A percentile compares a stretch with the other conserved stretches of the same genome.
These are phyloP conservation scores for Cercospora sp. DNA, from an alignment of 2,329 filamentous ascomycete species.

Conservation along the genomic window DNA sequence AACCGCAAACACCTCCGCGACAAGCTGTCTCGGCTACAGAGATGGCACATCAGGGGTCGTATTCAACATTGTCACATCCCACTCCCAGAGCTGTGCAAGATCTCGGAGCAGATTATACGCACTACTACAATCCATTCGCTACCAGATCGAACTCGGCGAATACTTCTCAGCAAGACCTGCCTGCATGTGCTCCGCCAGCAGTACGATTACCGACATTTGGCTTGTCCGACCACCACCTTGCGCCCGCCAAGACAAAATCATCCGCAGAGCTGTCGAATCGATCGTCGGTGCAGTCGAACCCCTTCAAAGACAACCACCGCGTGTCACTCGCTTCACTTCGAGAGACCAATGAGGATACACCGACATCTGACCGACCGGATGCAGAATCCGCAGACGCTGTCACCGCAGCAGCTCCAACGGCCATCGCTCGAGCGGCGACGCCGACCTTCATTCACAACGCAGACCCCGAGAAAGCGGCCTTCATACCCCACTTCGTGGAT, in stretches of 20 bases:
- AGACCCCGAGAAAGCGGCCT: constrained; percentile 40
- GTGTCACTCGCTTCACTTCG: constrained; percentile 30
- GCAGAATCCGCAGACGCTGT: constrained; percentile 13
- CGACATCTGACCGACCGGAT: constrained; percentile 24
- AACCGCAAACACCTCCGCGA: constrained; percentile 17
- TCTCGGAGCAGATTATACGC: constrained; percentile 41
- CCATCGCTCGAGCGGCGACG: constrained; percentile 25
- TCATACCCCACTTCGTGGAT: constrained; percentile 45
- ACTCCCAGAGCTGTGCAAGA: constrained; percentile 41
- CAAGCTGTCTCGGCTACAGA: constrained; percentile 25
- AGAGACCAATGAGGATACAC: constrained; percentile 26
- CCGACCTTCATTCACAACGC: constrained; percentile 35
- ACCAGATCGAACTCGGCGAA: constrained; percentile 39
- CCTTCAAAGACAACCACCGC: constrained; percentile 37
- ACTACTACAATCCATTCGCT: constrained; percentile 44
- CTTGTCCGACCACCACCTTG: constrained; percentile 32
- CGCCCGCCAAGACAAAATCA: constrained; percentile 24
- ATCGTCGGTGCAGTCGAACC: constrained; percentile 33
- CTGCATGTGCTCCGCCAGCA: constrained; percentile 13
- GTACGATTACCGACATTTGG: constrained; percentile 29
- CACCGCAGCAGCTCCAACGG: constrained; percentile 16
- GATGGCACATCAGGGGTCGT: constrained; percentile 32
- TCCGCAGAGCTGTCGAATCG: constrained; percentile 33
- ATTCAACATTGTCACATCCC: constrained; percentile 32
- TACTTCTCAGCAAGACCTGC: constrained; percentile 38